A percentile compares a stretch with the other conserved stretches of the same genome.
Evolutionary conservation across 345 rosid species (phyloP).

Genomic region (Brassica incana): DNA sequence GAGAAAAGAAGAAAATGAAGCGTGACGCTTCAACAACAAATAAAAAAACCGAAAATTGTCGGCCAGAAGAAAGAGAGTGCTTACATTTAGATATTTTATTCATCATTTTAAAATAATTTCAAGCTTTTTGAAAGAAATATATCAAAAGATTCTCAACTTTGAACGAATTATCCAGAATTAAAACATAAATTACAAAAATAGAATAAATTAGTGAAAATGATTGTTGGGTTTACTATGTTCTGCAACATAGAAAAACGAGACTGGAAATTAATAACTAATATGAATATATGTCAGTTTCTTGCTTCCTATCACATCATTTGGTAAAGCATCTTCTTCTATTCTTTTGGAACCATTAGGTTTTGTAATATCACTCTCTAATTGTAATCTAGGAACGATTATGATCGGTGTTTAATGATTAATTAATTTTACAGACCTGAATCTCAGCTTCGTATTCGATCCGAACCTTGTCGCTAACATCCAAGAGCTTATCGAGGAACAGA

Average conservation of each 20-base stretch:
- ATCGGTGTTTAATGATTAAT: background rate
- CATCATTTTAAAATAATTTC: background rate
- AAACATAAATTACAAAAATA: background rate
- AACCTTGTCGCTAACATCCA: constrained; percentile 56
- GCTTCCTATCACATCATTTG: constrained; percentile 18
- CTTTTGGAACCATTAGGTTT: background rate
- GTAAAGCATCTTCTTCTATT: constrained; percentile 1
- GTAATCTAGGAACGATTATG: background rate
- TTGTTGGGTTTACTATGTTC: background rate
- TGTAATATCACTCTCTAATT: background rate
- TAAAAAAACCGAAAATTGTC: background rate
- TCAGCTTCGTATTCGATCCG: constrained; percentile 56
- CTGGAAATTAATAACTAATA: background rate
- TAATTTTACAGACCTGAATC: constrained; percentile 49
- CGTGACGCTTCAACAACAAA: background rate
- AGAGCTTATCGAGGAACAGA: constrained; percentile 74
- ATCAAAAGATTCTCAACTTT: background rate
- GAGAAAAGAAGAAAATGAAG: background rate
- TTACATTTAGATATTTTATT: background rate
- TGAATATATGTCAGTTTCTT: background rate
- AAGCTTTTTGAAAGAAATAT: background rate
- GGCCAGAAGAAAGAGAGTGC: background rate
- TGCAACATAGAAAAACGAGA: constrained; percentile 4
- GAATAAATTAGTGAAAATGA: background rate
- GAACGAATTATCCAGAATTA: background rate